Evolutionary conservation across 371 early-diverging fungal genomes (phyloP).

Genomic region (Phascolomyces articulosus): DNA sequence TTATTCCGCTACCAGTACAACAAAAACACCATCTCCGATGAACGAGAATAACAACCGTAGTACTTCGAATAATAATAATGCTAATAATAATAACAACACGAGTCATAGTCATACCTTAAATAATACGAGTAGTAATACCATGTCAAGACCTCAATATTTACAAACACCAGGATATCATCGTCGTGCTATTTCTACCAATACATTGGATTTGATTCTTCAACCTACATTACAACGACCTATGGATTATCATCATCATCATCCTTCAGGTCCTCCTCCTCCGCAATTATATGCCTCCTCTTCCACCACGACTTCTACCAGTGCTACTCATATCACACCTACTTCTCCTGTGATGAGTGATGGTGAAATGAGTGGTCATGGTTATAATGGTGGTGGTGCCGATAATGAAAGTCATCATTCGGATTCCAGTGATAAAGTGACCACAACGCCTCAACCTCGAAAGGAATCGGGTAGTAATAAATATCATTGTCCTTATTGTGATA

Average conservation of each 20-base stretch:
- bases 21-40: conserved; percentile 12
- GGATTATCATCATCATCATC: conserved; percentile 13
- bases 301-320: conserved; percentile 28
- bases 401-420: not conserved
- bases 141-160: not conserved
- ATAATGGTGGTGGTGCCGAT: not conserved
- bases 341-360: not conserved
- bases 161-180: conserved; percentile 30
- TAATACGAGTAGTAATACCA: no score
- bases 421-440: not conserved
- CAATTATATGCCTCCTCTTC: conserved; percentile 29
- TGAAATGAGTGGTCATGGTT: no score
- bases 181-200: conserved; percentile 46
- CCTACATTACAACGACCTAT: conserved; percentile 18
- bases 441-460: not conserved
- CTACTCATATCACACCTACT: conserved; percentile 9
- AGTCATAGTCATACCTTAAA: no score
- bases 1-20: not conserved
- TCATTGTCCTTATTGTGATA: conserved; percentile 62
- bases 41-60: conserved; percentile 10
- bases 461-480: conserved; percentile 49
- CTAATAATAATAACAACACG: no score
- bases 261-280: conserved; percentile 2
- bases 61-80: no score
- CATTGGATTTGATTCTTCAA: conserved; percentile 37